Base-by-base conservation (phyloP, 2,329 filamentous ascomycete species). In the Aspergillus sp. region DNA sequence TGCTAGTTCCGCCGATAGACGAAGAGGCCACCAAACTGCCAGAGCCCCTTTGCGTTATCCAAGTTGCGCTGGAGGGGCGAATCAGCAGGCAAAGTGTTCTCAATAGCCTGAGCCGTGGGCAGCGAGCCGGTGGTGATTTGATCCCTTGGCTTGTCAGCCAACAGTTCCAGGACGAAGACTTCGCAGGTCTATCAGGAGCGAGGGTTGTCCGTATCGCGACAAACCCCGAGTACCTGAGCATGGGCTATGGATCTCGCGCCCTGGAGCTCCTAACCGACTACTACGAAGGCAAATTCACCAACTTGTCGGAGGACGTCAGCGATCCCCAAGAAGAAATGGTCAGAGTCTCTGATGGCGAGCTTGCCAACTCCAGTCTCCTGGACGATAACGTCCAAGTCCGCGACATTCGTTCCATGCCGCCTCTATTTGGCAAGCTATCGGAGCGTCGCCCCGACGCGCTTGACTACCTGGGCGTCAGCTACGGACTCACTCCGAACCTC, bases 131-230 rank as follows among this genome's bases (percentile, higher is more conserved):
- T 24, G 91, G 91, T 49, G 91, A 98, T 58, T 66, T 98, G 33
- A 98, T 98, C 36, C 91, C 91, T 1, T 98, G 91, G 91, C 74
- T 96, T 19, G 84, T 98, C 41, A 93, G 86, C 56, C 88, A 96
- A 56, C 91, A 98, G 56, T 98, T 94, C 67, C 91, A 96, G 54
- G 91, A 98, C 49, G 86, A 93, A 44, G 86, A 95, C 44, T 98
- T 98, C 55, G 91, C 89, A 8, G 80, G 83, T 25, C 71, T 98
- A 1, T 96, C 89, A 10, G 93, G 91, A 35, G 91, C 89, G 20
- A 78, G 91, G 40, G 68, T 98, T 29, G 89, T 98, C 11, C 78
- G 91, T 30, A 96, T 98, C 50, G 91, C 93, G 13, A 95, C 91
- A 1, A 93, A 95, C 55, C 91, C 93, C 0, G 88, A 96, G 45